A percentile compares a stretch with the other conserved stretches of the same genome.
Evolutionary conservation across 495 filamentous ascomycete genomes (phyloP).

Genomic region (Elaphomyces granulatus): DNA sequence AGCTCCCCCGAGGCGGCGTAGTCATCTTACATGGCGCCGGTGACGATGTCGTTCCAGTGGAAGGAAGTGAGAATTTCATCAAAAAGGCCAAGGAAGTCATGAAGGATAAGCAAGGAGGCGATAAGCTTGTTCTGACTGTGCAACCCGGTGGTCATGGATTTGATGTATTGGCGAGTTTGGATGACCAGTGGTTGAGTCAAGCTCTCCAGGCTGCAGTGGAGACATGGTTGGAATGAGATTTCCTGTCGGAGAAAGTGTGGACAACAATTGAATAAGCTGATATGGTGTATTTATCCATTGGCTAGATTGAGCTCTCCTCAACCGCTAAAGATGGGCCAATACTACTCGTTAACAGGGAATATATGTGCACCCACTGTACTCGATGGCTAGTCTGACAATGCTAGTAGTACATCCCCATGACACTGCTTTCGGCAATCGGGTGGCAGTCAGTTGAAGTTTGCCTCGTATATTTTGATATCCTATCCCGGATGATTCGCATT

Average conservation of each 20-base stretch:
- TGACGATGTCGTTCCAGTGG: slow-evolving; percentile 13
- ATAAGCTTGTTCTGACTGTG: slow-evolving; percentile 13
- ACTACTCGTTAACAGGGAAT: no score
- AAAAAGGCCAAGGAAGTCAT: slow-evolving; percentile 9
- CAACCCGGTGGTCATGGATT: slow-evolving; percentile 19
- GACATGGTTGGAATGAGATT: slow-evolving; percentile 14
- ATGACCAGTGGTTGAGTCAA: slow-evolving; percentile 13
- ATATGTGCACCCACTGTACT: no score
- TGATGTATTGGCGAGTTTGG: slow-evolving; percentile 8
- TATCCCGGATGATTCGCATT: no score
- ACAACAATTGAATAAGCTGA: no score
- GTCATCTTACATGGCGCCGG: slow-evolving; percentile 14
- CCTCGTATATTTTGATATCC: no score
- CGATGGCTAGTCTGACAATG: no score
- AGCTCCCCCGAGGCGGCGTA: slow-evolving; percentile 15
- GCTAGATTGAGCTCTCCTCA: no score
- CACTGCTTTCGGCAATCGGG: no score
- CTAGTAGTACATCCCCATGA: no score
- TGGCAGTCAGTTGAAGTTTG: no score
- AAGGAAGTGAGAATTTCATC: slow-evolving; percentile 15
- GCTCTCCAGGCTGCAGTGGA: slow-evolving; percentile 8
- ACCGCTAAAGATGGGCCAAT: no score
- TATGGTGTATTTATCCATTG: no score
- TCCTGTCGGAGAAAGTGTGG: slow-evolving; percentile 2
- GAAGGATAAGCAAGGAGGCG: slow-evolving; percentile 6